These are phyloP conservation scores for Penicillium cinerascens DNA, from an alignment of 495 filamentous ascomycete species.

Conservation along the genomic window DNA sequence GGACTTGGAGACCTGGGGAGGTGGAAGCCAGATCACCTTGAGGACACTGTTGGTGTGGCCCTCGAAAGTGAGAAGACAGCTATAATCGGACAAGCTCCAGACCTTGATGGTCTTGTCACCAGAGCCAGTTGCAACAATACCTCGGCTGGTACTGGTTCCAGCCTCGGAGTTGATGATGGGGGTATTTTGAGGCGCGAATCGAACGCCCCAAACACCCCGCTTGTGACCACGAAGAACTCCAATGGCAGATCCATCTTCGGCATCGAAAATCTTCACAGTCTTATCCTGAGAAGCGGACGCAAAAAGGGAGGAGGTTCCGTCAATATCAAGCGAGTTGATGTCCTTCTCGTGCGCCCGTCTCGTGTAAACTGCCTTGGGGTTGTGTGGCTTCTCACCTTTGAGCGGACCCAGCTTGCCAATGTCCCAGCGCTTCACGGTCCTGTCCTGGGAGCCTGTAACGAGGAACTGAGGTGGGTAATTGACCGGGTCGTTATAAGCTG, in stretches of 20 bases:
- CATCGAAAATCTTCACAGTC: conserved; percentile 93
- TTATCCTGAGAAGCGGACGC: conserved; percentile 95
- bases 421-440: conserved; percentile 90
- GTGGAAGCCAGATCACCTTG: conserved; percentile 85
- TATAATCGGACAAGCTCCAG: conserved; percentile 91
- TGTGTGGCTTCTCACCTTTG: conserved; percentile 36
- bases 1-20: conserved; percentile 43
- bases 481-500: conserved; percentile 62
- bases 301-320: conserved; percentile 65
- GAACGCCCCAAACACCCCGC: conserved; percentile 91
- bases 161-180: conserved; percentile 68
- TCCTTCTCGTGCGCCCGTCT: conserved; percentile 97
- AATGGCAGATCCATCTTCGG: conserved; percentile 79
- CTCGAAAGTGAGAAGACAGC: conserved; percentile 89
- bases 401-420: conserved; percentile 48
- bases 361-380: conserved; percentile 64
- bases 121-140: conserved; percentile 79
- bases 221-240: conserved; percentile 90
- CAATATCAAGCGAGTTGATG: conserved; percentile 90
- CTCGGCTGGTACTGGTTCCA: conserved; percentile 58
- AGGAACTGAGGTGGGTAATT: conserved; percentile 79
- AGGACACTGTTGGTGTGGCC: conserved; percentile 94
- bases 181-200: conserved; percentile 75
- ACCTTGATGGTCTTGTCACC: conserved; percentile 95
- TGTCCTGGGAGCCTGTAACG: conserved; percentile 88